Conservation (phyloP, 805 yeast species). For the Saturnispora diversa region DNA sequence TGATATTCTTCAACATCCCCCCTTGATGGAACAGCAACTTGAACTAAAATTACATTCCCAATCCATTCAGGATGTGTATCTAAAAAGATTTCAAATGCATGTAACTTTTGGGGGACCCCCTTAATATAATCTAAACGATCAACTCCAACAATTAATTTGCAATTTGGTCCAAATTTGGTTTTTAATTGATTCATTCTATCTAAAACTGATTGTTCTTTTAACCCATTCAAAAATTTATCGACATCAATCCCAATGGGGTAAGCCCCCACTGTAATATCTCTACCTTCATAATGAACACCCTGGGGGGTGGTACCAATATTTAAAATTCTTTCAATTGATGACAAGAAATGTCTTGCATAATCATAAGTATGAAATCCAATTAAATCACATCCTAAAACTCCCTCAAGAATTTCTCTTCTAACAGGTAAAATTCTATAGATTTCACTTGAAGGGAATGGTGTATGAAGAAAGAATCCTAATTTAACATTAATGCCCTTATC, state of each 20-base stretch:
- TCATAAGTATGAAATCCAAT: slow-evolving; percentile 99
- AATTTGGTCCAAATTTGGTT: slow-evolving; percentile 55
- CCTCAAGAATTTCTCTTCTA: slow-evolving; percentile 81
- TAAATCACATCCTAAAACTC: slow-evolving; percentile 88
- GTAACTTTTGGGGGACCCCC: slow-evolving; percentile 96
- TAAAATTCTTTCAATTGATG: slow-evolving; percentile 79
- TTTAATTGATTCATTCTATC: slow-evolving; percentile 57
- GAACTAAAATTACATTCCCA: slow-evolving; percentile 91
- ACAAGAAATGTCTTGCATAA: slow-evolving; percentile 90
- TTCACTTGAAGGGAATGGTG: slow-evolving; percentile 97
- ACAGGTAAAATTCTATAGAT: slow-evolving; percentile 95
- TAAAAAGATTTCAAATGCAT: slow-evolving; percentile 89
- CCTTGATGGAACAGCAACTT: slow-evolving; percentile 95
- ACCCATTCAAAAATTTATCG: slow-evolving; percentile 77
- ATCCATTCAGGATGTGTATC: slow-evolving; percentile 96
- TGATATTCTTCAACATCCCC: slow-evolving; percentile 99
- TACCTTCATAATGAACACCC: slow-evolving; percentile 71
- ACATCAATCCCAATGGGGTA: slow-evolving; percentile 99
- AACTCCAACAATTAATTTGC: slow-evolving; percentile 90
- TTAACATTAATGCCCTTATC: slow-evolving; percentile 46
- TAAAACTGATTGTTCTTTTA: slow-evolving; percentile 54
- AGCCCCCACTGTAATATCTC: slow-evolving; percentile 83
- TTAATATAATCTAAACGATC: slow-evolving; percentile 94
- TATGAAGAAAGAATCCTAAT: slow-evolving; percentile 90
- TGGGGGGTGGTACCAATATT: slow-evolving; percentile 82